These are phyloP conservation scores for Phalaenopsis hybrid DNA, from an alignment of 116 monocot species.

Conservation along the genomic window DNA sequence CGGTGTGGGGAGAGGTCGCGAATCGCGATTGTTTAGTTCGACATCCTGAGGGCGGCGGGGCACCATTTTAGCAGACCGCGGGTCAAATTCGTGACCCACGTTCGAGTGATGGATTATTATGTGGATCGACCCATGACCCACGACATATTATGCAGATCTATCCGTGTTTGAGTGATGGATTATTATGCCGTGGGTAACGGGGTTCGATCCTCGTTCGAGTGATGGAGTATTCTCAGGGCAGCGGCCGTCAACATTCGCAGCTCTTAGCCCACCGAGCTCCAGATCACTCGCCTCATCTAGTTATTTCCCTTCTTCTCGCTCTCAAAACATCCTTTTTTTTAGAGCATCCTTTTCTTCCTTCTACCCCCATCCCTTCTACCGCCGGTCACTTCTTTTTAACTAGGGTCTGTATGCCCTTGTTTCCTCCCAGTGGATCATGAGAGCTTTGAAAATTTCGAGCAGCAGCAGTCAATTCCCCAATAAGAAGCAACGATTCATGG, in stretches of 20 bases:
- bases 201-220: too few relatives aligned
- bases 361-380: not conserved
- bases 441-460: not conserved
- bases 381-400: not conserved
- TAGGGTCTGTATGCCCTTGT: not conserved
- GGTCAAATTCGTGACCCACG: too few relatives aligned
- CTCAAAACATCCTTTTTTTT: not conserved
- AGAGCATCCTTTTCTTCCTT: not conserved
- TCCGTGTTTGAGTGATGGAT: too few relatives aligned
- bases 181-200: too few relatives aligned
- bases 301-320: not conserved
- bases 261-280: conserved; percentile 6
- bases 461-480: conserved; percentile 19
- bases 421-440: not conserved
- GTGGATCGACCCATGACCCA: too few relatives aligned
- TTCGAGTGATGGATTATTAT: too few relatives aligned
- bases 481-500: conserved; percentile 38
- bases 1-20: too few relatives aligned
- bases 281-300: conserved; percentile 7
- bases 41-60: too few relatives aligned
- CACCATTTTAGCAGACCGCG: too few relatives aligned
- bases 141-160: too few relatives aligned
- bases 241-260: not conserved
- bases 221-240: not conserved
- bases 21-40: too few relatives aligned